Conservation (phyloP, 305 asterid genomes). For the Fraxinus platypoda region DNA sequence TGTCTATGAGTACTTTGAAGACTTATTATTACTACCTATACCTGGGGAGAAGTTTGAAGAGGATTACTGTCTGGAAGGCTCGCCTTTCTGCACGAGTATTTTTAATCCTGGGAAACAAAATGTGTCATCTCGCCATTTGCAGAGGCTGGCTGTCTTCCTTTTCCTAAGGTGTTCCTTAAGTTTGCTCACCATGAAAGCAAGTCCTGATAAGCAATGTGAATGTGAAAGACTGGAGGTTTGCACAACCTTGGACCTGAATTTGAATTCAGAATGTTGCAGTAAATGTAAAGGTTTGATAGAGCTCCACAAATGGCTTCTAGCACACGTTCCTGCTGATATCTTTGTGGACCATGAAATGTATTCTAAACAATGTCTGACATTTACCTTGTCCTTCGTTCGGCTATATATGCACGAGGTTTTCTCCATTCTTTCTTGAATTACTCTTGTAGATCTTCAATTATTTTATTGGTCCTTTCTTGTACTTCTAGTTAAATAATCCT, state of each 20-base stretch:
- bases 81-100: slow-evolving; percentile 61
- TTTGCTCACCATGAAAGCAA: slow-evolving; percentile 36
- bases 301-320: slow-evolving; percentile 68
- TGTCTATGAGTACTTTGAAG: slow-evolving; percentile 61
- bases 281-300: slow-evolving; percentile 43
- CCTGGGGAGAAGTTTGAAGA: slow-evolving; percentile 33
- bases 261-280: slow-evolving; percentile 31
- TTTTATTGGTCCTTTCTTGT: not conserved
- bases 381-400: slow-evolving; percentile 66
- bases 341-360: slow-evolving; percentile 39
- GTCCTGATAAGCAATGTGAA: slow-evolving; percentile 23
- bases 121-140: slow-evolving; percentile 52
- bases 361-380: slow-evolving; percentile 43
- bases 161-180: slow-evolving; percentile 65
- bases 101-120: slow-evolving; percentile 36
- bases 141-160: slow-evolving; percentile 65
- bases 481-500: slow-evolving; percentile 4
- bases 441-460: not conserved
- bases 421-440: slow-evolving; percentile 16
- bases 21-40: slow-evolving; percentile 57
- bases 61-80: slow-evolving; percentile 59
- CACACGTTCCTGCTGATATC: slow-evolving; percentile 48
- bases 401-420: slow-evolving; percentile 86
- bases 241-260: slow-evolving; percentile 28
- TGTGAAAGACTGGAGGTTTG: slow-evolving; percentile 26